A percentile compares a stretch with the other conserved stretches of the same genome.
Conservation (phyloP, 169 alveolate species). For the Perkinsus olseni region DNA sequence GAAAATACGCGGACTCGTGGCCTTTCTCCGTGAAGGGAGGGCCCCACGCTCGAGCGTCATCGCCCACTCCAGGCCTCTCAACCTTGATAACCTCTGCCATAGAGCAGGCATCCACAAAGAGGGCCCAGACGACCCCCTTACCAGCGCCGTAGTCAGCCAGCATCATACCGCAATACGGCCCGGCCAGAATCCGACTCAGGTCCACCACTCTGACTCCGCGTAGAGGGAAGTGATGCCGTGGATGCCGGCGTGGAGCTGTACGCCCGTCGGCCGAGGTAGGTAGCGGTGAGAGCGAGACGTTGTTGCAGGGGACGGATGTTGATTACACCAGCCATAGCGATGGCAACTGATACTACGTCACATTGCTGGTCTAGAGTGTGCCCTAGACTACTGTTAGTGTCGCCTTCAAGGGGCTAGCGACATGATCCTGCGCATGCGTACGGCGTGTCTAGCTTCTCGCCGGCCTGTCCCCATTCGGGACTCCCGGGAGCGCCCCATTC, state of each 20-base stretch:
- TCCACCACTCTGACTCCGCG: background rate
- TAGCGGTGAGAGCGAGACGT: background rate
- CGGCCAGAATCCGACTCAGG: background rate
- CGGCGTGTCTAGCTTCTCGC: no score
- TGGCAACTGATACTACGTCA: no score
- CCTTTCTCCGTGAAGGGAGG: background rate
- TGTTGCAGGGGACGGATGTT: no score
- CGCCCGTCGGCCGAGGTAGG: background rate
- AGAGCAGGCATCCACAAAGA: background rate
- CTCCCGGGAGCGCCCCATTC: no score
- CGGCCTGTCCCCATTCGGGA: no score
- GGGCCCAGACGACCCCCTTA: background rate
- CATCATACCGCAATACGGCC: background rate
- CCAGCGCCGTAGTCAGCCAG: background rate
- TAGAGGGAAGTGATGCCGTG: background rate
- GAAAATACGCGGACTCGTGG: background rate
- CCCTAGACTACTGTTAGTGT: no score
- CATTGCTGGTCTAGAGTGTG: no score
- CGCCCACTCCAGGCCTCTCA: background rate
- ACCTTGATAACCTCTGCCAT: background rate
- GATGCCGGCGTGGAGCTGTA: background rate
- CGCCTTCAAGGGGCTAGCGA: no score
- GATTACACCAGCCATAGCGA: no score
- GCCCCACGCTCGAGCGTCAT: background rate
- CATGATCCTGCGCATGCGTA: no score